Evolutionary conservation across 345 rosid genomes (phyloP).

Genomic region (Excoecaria cochinchinensis): DNA sequence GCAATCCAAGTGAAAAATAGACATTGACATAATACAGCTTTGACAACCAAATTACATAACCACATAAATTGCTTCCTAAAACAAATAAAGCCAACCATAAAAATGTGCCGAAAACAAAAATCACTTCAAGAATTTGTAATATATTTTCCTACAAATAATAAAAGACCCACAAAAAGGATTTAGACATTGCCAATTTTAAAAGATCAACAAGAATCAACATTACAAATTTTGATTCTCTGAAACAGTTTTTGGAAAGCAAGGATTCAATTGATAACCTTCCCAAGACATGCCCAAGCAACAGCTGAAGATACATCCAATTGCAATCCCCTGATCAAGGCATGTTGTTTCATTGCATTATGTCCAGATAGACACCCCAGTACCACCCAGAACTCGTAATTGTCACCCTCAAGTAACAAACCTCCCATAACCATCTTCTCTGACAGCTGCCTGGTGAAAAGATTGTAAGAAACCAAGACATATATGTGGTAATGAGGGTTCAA

Average conservation of each 20-base stretch:
- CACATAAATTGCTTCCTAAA: neutral
- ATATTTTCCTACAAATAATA: neutral
- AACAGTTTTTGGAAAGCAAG: too few species aligned
- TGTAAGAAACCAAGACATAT: conserved; percentile 23
- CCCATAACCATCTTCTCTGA: conserved; percentile 91
- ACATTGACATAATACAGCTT: neutral
- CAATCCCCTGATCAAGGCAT: conserved; percentile 81
- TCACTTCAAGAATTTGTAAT: neutral
- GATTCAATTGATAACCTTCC: conserved; percentile 54
- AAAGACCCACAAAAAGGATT: neutral
- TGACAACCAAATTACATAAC: neutral
- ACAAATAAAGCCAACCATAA: conserved; percentile 1
- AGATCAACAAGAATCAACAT: neutral
- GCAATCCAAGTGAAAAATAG: neutral
- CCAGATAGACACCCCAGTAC: conserved; percentile 77
- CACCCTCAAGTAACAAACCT: conserved; percentile 77
- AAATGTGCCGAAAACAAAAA: neutral
- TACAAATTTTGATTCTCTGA: neutral
- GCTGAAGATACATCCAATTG: conserved; percentile 86
- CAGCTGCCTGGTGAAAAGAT: conserved; percentile 68
- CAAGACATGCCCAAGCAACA: conserved; percentile 87
- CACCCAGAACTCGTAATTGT: conserved; percentile 80
- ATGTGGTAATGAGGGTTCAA: conserved; percentile 13
- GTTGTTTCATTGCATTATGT: conserved; percentile 69
- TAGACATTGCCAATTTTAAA: neutral